Evolutionary conservation across 2,329 filamentous ascomycete species (phyloP).

Genomic region (Fusarium kyushuense): DNA sequence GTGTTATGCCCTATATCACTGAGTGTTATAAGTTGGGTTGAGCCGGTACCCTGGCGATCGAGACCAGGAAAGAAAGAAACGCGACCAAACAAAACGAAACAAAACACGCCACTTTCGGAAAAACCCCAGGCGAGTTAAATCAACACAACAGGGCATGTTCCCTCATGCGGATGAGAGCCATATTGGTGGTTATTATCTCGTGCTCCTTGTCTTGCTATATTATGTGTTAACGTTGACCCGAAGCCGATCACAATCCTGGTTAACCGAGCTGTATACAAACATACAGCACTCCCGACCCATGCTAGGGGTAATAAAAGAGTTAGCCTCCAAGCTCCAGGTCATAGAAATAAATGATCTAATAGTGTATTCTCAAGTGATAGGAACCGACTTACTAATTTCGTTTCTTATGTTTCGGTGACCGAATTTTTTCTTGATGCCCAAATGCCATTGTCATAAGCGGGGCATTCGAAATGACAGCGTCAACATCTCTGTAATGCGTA

Average conservation of each 20-base stretch:
- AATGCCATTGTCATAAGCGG: constrained; percentile 27
- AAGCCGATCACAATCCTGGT: constrained; percentile 34
- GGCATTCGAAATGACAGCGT: constrained; percentile 28
- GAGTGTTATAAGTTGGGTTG: constrained; percentile 40
- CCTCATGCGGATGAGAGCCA: constrained; percentile 27
- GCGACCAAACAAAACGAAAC: constrained; percentile 39
- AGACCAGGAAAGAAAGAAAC: constrained; percentile 37
- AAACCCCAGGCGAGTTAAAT: constrained; percentile 24
- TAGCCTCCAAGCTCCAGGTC: not conserved
- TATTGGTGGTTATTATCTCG: constrained; percentile 6
- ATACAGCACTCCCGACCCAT: constrained; percentile 25
- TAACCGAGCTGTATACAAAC: constrained; percentile 10
- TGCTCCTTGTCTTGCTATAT: constrained; percentile 14
- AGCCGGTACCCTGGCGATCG: constrained; percentile 21
- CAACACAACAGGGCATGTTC: constrained; percentile 30
- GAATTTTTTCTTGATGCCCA: not conserved
- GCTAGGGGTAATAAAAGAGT: not conserved
- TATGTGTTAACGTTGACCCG: constrained; percentile 21
- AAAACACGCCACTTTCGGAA: constrained; percentile 40
- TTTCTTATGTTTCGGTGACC: not conserved
- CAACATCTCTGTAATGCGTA: constrained; percentile 14
- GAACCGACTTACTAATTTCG: not conserved
- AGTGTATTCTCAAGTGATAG: not conserved
- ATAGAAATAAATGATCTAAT: not conserved
- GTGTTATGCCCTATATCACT: constrained; percentile 48